These are phyloP conservation scores for Plasmopara muralis DNA, from an alignment of 352 stramenopile species.

Conservation along the genomic window DNA sequence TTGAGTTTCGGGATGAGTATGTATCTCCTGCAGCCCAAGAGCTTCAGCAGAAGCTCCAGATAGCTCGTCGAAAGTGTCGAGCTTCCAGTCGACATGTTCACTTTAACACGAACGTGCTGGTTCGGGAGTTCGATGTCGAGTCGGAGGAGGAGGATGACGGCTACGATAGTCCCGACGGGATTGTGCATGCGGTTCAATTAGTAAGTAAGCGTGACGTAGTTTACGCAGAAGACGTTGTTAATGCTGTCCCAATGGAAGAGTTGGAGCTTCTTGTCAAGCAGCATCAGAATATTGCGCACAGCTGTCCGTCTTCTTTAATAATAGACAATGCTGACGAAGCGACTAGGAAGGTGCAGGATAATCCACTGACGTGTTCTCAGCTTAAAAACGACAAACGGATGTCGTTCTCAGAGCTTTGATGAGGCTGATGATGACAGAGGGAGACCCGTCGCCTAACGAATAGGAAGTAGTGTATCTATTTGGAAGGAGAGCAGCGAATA, in stretches of 20 bases:
- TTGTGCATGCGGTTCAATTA: constrained; percentile 37
- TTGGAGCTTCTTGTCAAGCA: constrained; percentile 16
- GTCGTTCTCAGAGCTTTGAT: constrained; percentile 34
- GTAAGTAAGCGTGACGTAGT: constrained; percentile 32
- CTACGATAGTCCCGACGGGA: constrained; percentile 32
- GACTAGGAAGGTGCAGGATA: constrained; percentile 9
- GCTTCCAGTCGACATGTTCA: constrained; percentile 27
- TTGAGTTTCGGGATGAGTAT: constrained; percentile 49
- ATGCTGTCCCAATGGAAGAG: constrained; percentile 22
- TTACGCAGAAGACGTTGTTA: constrained; percentile 29
- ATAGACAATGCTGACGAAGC: constrained; percentile 3
- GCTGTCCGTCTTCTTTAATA: constrained; percentile 7
- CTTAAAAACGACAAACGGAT: constrained; percentile 30
- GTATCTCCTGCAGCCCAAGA: constrained; percentile 24
- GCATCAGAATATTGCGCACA: constrained; percentile 5
- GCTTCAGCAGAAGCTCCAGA: constrained; percentile 21
- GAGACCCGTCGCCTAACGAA: not conserved
- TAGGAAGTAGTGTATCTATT: constrained; percentile 41
- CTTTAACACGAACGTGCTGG: constrained; percentile 39
- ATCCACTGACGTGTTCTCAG: constrained; percentile 31
- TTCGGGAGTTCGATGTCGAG: constrained; percentile 54
- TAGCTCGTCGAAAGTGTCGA: constrained; percentile 16
- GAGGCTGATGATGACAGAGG: constrained; percentile 10
- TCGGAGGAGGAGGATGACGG: constrained; percentile 43
- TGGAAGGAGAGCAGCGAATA: constrained; percentile 12